Evolutionary conservation across 305 asterid species (phyloP).

Genomic region (Fraxinus paxiana): DNA sequence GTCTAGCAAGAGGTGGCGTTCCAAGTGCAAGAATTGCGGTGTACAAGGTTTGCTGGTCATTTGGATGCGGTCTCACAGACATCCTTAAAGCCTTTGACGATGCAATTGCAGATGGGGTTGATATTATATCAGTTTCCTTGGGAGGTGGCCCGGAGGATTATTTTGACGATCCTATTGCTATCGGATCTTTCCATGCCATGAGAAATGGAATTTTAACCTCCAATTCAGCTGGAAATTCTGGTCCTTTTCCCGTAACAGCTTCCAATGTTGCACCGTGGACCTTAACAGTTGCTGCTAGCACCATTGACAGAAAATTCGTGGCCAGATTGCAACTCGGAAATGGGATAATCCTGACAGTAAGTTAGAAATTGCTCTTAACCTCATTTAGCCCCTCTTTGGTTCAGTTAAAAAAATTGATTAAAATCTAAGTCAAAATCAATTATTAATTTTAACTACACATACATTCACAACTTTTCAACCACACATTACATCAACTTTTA

Average conservation of each 20-base stretch:
- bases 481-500: not conserved
- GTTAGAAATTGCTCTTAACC: slow-evolving; percentile 1
- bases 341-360: slow-evolving; percentile 39
- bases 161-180: slow-evolving; percentile 47
- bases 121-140: slow-evolving; percentile 50
- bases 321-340: slow-evolving; percentile 47
- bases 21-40: slow-evolving; percentile 54
- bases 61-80: slow-evolving; percentile 44
- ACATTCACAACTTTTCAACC: not conserved
- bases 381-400: not conserved
- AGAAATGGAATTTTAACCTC: slow-evolving; percentile 51
- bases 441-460: not conserved
- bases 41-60: slow-evolving; percentile 50
- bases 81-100: slow-evolving; percentile 58
- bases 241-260: slow-evolving; percentile 33
- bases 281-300: slow-evolving; percentile 60
- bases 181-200: slow-evolving; percentile 69
- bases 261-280: slow-evolving; percentile 56
- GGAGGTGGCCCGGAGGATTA: slow-evolving; percentile 36
- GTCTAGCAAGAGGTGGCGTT: slow-evolving; percentile 50
- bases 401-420: not conserved
- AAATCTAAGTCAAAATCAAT: not conserved
- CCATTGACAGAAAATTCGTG: slow-evolving; percentile 42
- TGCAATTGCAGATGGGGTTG: slow-evolving; percentile 71
- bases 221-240: slow-evolving; percentile 45